These are phyloP conservation scores for Gossypium schwendimanii DNA, from an alignment of 441 rosid species.

Conservation along the genomic window DNA sequence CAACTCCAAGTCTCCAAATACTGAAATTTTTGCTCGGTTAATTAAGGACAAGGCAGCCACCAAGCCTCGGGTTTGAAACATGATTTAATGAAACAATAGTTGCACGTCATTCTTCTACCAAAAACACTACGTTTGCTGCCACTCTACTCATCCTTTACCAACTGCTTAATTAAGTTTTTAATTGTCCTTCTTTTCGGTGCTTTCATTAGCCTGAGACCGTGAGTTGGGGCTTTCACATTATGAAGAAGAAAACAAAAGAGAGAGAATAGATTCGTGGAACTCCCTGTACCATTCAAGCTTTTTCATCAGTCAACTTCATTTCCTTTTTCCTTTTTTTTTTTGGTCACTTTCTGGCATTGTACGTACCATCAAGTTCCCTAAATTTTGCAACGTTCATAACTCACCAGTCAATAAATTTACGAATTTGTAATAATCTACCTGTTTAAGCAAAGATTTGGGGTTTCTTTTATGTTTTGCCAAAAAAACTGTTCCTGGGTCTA, in stretches of 20 bases:
- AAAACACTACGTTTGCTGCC: not conserved
- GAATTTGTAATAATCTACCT: not conserved
- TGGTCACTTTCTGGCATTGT: not conserved
- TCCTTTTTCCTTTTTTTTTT: not conserved
- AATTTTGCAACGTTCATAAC: not conserved
- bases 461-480: not conserved
- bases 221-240: not conserved
- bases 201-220: not conserved
- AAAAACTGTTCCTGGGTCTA: slow-evolving; percentile 3
- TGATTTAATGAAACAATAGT: not conserved
- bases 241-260: not conserved
- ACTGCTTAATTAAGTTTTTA: not conserved
- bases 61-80: not conserved
- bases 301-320: not conserved
- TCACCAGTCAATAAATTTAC: not conserved
- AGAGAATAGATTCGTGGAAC: not conserved
- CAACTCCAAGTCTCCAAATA: not conserved
- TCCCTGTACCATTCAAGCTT: not conserved
- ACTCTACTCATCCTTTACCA: not conserved
- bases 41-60: not conserved
- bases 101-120: slow-evolving; percentile 1
- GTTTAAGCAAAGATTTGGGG: not conserved
- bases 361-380: not conserved
- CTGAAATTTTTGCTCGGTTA: not conserved
- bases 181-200: not conserved